Evolutionary conservation across 1,284 basidiomycete genomes (phyloP).

Genomic region (Pascua guehoae): DNA sequence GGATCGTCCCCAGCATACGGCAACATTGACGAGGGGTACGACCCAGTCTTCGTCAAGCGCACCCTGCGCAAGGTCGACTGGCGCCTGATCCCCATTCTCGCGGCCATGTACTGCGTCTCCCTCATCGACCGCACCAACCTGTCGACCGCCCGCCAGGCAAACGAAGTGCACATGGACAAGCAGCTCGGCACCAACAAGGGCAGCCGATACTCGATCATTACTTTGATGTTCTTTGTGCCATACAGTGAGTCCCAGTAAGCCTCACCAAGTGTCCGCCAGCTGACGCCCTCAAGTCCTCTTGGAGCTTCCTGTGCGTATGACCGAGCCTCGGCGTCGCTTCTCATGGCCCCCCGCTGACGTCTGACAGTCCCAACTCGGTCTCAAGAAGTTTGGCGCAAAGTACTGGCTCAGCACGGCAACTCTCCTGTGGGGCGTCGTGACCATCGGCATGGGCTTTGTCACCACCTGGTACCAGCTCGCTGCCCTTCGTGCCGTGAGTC

Average conservation of each 20-base stretch:
- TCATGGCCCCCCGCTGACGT: neutral
- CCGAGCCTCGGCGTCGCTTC: neutral
- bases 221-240: conserved; percentile 43
- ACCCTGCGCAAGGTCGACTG: conserved; percentile 19
- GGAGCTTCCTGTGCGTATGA: neutral
- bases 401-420: conserved; percentile 26
- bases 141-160: conserved; percentile 14
- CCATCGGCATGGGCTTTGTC: conserved; percentile 45
- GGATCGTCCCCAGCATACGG: neutral
- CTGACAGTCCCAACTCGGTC: conserved; percentile 11
- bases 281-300: neutral
- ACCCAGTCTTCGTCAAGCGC: conserved; percentile 4
- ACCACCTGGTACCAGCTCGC: conserved; percentile 43
- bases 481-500: conserved; percentile 36
- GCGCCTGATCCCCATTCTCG: conserved; percentile 16
- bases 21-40: conserved; percentile 15
- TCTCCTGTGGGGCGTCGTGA: conserved; percentile 48
- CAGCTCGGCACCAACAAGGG: conserved; percentile 30
- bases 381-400: conserved; percentile 13
- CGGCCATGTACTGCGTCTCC: conserved; percentile 17
- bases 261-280: neutral
- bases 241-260: conserved; percentile 12
- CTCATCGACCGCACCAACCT: conserved; percentile 25
- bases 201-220: conserved; percentile 44
- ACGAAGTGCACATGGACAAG: conserved; percentile 22